A percentile compares a stretch with the other conserved stretches of the same genome.
phyloP scores from a whole-genome alignment of 257 asterid species.

The Pogostemon cablin region DNA sequence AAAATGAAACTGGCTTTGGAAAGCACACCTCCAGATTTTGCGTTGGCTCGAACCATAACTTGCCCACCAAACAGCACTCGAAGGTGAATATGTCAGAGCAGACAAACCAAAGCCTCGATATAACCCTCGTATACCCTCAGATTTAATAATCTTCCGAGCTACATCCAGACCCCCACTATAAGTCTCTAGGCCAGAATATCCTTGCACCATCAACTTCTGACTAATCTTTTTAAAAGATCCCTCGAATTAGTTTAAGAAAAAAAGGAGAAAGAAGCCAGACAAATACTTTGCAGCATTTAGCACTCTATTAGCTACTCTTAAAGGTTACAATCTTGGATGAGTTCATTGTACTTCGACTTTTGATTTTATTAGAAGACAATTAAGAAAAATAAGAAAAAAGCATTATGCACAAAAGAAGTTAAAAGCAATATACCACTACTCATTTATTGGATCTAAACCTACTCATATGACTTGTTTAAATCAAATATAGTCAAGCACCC shows the following conservation, averaged over 20 bases:
- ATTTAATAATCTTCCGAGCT: constrained; percentile 73
- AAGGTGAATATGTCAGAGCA: constrained; percentile 82
- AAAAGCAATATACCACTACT: neutral
- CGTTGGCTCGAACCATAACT: constrained; percentile 98
- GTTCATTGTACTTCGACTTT: neutral
- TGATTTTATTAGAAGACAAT: neutral
- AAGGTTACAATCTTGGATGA: neutral
- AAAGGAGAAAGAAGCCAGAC: constrained; percentile 17
- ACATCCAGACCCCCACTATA: constrained; percentile 81
- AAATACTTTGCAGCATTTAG: constrained; percentile 1
- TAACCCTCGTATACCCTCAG: constrained; percentile 89
- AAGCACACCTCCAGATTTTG: constrained; percentile 73
- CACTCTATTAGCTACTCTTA: neutral
- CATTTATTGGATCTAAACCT: neutral
- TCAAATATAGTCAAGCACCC: constrained; percentile 37
- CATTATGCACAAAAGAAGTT: constrained; percentile 11
- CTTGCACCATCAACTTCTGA: constrained; percentile 65
- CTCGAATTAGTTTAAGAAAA: constrained; percentile 19
- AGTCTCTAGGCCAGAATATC: constrained; percentile 53
- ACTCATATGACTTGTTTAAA: neutral
- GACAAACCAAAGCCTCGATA: constrained; percentile 96
- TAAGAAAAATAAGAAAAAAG: neutral
- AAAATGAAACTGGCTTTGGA: constrained; percentile 8
- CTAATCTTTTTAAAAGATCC: constrained; percentile 69
- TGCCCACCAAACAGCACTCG: constrained; percentile 99